phyloP scores from a whole-genome alignment of 2,329 filamentous ascomycete genomes.

The Alternaria rosae region DNA sequence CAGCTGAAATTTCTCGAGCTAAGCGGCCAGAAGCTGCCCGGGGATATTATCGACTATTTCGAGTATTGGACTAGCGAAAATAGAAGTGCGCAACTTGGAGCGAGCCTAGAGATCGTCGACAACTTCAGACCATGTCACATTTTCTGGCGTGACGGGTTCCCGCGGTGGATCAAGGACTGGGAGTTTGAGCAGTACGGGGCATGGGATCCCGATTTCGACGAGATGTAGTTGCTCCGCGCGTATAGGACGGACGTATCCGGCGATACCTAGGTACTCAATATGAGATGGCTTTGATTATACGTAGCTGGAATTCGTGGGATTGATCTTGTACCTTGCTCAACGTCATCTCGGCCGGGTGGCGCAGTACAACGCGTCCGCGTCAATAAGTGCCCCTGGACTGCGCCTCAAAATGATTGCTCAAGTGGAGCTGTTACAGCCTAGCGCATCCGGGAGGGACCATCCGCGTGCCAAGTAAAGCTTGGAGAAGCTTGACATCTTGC shows the following conservation, averaged over 20 bases:
- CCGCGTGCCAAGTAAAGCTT: constrained; percentile 22
- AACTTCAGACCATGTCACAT: neutral
- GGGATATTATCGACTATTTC: neutral
- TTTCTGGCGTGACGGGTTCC: neutral
- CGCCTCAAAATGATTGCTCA: constrained; percentile 1
- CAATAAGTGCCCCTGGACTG: constrained; percentile 9
- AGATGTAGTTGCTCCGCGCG: too few relatives aligned
- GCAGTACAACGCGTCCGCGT: constrained; percentile 7
- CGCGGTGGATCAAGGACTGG: neutral
- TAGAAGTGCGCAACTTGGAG: neutral
- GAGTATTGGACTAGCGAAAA: too few relatives aligned
- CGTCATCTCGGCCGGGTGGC: constrained; percentile 1
- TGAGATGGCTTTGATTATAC: neutral
- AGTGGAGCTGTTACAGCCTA: constrained; percentile 1
- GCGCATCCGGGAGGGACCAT: neutral
- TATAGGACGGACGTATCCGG: neutral
- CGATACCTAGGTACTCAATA: neutral
- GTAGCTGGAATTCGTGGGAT: neutral
- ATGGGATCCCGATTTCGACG: too few relatives aligned
- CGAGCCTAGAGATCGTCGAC: neutral
- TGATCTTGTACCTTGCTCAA: neutral
- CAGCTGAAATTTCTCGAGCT: neutral
- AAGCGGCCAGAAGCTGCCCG: neutral
- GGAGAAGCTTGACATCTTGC: neutral
- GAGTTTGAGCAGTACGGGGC: neutral